A percentile compares a stretch with the other conserved stretches of the same genome.
These are phyloP conservation scores for Malassezia furfur DNA, from an alignment of 1,284 basidiomycete genomes.

Conservation along the genomic window DNA sequence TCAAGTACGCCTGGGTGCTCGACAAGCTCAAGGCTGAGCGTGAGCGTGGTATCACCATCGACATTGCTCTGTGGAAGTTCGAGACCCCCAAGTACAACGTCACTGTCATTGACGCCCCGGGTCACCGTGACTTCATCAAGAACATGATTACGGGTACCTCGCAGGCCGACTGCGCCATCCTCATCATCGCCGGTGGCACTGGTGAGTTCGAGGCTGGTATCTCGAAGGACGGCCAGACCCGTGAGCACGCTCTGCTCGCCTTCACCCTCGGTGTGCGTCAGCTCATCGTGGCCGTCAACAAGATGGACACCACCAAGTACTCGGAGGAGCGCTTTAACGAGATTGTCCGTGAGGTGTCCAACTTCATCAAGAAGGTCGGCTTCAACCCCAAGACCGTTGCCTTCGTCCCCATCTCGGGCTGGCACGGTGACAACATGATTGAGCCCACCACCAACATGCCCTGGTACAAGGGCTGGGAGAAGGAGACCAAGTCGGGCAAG, in stretches of 20 bases:
- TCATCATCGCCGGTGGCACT: slow-evolving; percentile 97
- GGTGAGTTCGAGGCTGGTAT: slow-evolving; percentile 99
- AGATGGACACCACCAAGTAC: slow-evolving; percentile 99
- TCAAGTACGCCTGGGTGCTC: slow-evolving; percentile 95
- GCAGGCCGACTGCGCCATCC: slow-evolving; percentile 97
- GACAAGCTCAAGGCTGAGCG: slow-evolving; percentile 99
- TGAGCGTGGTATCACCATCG: slow-evolving; percentile 99
- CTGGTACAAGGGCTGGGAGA: slow-evolving; percentile 83
- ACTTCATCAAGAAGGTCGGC: slow-evolving; percentile 99
- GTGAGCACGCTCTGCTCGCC: slow-evolving; percentile 98
- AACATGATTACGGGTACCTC: slow-evolving; percentile 71
- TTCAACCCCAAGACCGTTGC: slow-evolving; percentile 98
- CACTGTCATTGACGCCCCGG: slow-evolving; percentile 91
- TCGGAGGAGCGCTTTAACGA: slow-evolving; percentile 99
- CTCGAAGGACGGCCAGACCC: slow-evolving; percentile 99
- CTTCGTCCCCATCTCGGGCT: slow-evolving; percentile 99
- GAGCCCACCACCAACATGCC: slow-evolving; percentile 74
- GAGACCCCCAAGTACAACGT: slow-evolving; percentile 51
- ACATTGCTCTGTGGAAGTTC: slow-evolving; percentile 65
- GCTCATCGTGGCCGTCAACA: slow-evolving; percentile 99
- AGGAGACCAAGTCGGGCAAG: slow-evolving; percentile 75
- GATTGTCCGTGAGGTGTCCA: slow-evolving; percentile 98
- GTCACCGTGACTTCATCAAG: slow-evolving; percentile 99
- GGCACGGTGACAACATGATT: slow-evolving; percentile 99
- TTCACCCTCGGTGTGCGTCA: slow-evolving; percentile 99